Evolutionary conservation across 495 filamentous ascomycete species (phyloP), one percentile per base, ranked within the genome.

Genomic region (Hypoxylon fragiforme): DNA sequence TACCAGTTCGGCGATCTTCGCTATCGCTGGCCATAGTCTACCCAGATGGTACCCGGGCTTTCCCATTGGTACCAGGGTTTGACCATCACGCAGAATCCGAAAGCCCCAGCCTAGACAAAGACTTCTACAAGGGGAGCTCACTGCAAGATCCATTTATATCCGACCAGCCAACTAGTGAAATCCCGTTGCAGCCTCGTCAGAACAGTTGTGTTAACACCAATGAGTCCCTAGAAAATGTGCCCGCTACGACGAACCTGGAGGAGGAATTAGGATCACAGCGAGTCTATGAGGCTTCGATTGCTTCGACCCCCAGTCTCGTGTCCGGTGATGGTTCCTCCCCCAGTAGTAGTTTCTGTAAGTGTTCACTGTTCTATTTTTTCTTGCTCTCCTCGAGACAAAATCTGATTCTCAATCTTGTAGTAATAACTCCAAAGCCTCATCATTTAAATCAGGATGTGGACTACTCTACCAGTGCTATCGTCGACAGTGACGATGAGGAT

Each of bases 301-400:
- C 69, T 31, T 70, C 71, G 7, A 73, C 73, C 13, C 73, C 73
- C 14, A 72, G 55, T 5, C 34, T 75, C 8, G 67, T 65, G 46
- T 61, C 54, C 14, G 70, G 73, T 18, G 54, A 44, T 13, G 65
- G 62, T 7, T 67, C 71, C 2, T 75, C 73, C 21, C 70, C 69
- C 14, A 61, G 63, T 13, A 61, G 69, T 46, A 75, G 70, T 44
- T 26, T 70, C 18, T 19, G 69, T 47, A 57, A 62, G 50, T 49
- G 28, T 28, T 28, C 4, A 28, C 24, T 9, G 9, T 28, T 4
- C 11, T 44, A 18, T 41, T 30, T 9, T 44, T 42, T 9, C 21
- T 40, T 12, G 28, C 19, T n/a, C 22, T 20, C 11, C 38, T 20
- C 31, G 26, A 13, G 21, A 31, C 18, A 41, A 38, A 37, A 21